phyloP scores from a whole-genome alignment of 2,329 filamentous ascomycete species.

The Phialemoniopsis sp. region DNA sequence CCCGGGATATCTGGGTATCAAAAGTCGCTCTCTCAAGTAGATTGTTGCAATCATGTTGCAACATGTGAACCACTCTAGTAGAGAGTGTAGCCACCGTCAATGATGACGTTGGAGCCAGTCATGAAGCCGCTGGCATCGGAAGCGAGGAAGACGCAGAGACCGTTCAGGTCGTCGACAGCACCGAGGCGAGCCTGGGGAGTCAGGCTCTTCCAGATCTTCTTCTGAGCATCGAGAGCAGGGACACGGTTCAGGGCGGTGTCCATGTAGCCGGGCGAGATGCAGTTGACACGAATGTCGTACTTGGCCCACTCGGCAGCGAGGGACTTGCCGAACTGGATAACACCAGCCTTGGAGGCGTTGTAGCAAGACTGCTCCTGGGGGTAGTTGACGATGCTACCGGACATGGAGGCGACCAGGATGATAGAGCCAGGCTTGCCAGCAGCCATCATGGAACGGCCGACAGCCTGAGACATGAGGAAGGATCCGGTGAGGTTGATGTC shows the following conservation, averaged over 20 bases:
- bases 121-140: slow-evolving; percentile 71
- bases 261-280: slow-evolving; percentile 83
- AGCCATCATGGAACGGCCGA: slow-evolving; percentile 70
- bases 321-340: slow-evolving; percentile 74
- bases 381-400: slow-evolving; percentile 80
- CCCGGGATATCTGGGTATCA: slow-evolving; percentile 1
- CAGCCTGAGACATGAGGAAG: slow-evolving; percentile 73
- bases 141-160: slow-evolving; percentile 71
- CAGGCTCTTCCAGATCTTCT: slow-evolving; percentile 73
- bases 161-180: slow-evolving; percentile 71
- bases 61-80: slow-evolving; percentile 33
- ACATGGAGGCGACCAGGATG: slow-evolving; percentile 77
- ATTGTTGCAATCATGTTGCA: slow-evolving; percentile 2
- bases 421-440: slow-evolving; percentile 67
- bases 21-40: slow-evolving; percentile 9
- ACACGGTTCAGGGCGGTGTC: slow-evolving; percentile 79
- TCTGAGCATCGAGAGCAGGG: slow-evolving; percentile 73
- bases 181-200: slow-evolving; percentile 73
- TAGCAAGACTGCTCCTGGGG: slow-evolving; percentile 80
- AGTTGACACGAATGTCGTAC: slow-evolving; percentile 77
- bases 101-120: slow-evolving; percentile 71
- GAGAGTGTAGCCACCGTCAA: slow-evolving; percentile 67
- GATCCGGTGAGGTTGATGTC: slow-evolving; percentile 80
- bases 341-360: slow-evolving; percentile 79
- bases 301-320: slow-evolving; percentile 83